Conservation (phyloP, 2,329 filamentous ascomycete species). For the Fusarium veterinarium region DNA sequence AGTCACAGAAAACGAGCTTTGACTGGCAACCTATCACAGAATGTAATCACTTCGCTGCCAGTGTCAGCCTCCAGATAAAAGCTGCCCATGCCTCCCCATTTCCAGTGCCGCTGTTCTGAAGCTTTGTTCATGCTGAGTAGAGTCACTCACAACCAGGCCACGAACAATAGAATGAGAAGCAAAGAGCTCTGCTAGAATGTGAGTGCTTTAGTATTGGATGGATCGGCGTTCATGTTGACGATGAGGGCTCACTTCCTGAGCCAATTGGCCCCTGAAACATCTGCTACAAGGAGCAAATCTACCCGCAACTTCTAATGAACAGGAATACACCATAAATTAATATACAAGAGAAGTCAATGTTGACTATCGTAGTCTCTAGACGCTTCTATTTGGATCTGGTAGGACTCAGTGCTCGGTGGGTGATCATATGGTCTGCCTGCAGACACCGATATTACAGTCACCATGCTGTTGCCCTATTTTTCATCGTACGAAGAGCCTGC, state of each 20-base stretch:
- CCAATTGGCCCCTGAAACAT: neutral
- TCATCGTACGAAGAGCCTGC: neutral
- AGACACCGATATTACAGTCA: neutral
- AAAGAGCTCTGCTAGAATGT: rapidly evolving
- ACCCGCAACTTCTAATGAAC: neutral
- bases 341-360: rapidly evolving
- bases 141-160: rapidly evolving
- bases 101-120: neutral
- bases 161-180: rapidly evolving
- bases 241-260: neutral
- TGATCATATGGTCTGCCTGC: too few species aligned
- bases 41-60: too few species aligned
- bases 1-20: neutral
- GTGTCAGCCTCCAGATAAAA: too few species aligned
- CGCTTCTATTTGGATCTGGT: neutral
- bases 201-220: neutral
- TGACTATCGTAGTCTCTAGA: rapidly evolving
- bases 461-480: rapidly evolving
- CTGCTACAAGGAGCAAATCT: neutral
- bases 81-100: neutral
- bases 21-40: neutral
- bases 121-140: rapidly evolving
- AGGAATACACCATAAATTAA: rapidly evolving
- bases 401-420: rapidly evolving
- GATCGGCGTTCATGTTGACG: rapidly evolving